These are phyloP conservation scores for Colletotrichum gloeosporioides DNA, from an alignment of 2,329 filamentous ascomycete species.

Conservation along the genomic window DNA sequence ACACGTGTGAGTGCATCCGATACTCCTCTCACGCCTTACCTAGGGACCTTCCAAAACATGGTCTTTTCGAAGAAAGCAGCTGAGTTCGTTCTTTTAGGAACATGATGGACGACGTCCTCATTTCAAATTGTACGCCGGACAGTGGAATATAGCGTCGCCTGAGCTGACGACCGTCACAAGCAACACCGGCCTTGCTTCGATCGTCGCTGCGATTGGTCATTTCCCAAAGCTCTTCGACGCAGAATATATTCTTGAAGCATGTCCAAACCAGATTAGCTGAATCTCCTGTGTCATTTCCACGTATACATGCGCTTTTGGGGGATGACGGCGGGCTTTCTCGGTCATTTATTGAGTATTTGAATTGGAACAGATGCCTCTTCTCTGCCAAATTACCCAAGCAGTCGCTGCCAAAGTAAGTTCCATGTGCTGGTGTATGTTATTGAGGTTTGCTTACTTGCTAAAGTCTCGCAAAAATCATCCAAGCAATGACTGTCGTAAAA, in stretches of 20 bases:
- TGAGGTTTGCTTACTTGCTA: background rate
- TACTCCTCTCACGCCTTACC: too few species aligned
- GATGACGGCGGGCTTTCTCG: slow-evolving; percentile 24
- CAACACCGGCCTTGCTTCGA: slow-evolving; percentile 35
- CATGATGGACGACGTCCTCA: slow-evolving; percentile 47
- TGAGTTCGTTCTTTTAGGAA: slow-evolving; percentile 28
- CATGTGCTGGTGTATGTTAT: background rate
- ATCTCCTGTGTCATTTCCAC: slow-evolving; percentile 24
- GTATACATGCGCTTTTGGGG: slow-evolving; percentile 29
- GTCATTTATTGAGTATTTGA: slow-evolving; percentile 31
- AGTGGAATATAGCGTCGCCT: background rate
- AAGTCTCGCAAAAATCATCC: background rate
- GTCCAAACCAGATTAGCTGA: slow-evolving; percentile 32
- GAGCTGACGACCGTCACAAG: slow-evolving; percentile 23
- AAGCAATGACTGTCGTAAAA: background rate
- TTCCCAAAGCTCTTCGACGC: slow-evolving; percentile 32
- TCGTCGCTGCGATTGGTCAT: slow-evolving; percentile 37
- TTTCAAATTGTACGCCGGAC: slow-evolving; percentile 35
- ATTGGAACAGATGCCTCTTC: slow-evolving; percentile 39
- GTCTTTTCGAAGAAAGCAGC: background rate
- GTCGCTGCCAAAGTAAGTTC: slow-evolving; percentile 34
- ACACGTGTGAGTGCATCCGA: background rate
- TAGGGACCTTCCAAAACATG: too few species aligned
- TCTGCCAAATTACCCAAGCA: slow-evolving; percentile 37
- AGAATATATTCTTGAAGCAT: slow-evolving; percentile 37